Conservation (phyloP, 441 rosid genomes). For the Croton laevigatus region DNA sequence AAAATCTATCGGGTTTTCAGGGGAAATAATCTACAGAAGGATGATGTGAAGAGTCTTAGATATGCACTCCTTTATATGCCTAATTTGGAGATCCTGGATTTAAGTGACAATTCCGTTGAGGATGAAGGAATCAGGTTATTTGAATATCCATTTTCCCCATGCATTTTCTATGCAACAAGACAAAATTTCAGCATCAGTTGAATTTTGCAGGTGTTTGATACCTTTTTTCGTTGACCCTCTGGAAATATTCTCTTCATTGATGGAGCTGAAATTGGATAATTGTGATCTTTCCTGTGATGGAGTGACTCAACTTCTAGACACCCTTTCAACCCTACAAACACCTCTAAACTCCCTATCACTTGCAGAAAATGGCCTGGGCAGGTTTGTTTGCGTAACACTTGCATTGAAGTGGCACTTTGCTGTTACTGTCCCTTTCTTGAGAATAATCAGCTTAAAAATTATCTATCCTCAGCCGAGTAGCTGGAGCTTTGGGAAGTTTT, state of each 20-base stretch:
- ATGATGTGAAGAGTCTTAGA: slow-evolving; percentile 59
- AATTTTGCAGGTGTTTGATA: slow-evolving; percentile 60
- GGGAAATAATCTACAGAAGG: slow-evolving; percentile 68
- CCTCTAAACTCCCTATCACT: slow-evolving; percentile 58
- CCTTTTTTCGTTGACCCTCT: slow-evolving; percentile 58
- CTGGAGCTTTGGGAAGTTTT: slow-evolving; percentile 52
- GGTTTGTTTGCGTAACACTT: slow-evolving; percentile 43
- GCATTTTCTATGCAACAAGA: slow-evolving; percentile 10
- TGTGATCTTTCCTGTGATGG: slow-evolving; percentile 75
- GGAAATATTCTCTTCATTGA: slow-evolving; percentile 42
- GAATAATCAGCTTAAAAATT: slow-evolving; percentile 21
- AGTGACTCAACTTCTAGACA: slow-evolving; percentile 51
- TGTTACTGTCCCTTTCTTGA: slow-evolving; percentile 16
- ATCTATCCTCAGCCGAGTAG: slow-evolving; percentile 50
- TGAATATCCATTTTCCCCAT: slow-evolving; percentile 18
- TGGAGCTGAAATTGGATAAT: slow-evolving; percentile 60
- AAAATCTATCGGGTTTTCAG: slow-evolving; percentile 36
- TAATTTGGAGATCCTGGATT: slow-evolving; percentile 63
- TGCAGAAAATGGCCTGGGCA: slow-evolving; percentile 78
- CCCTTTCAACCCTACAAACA: slow-evolving; percentile 45
- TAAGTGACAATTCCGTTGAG: slow-evolving; percentile 77
- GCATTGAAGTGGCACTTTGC: slow-evolving; percentile 17
- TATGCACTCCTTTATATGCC: slow-evolving; percentile 60
- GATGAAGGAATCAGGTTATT: slow-evolving; percentile 77
- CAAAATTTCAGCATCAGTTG: slow-evolving; percentile 25